Evolutionary conservation across 352 stramenopile genomes (phyloP), one percentile per base, ranked within the genome.

Genomic region (Phytopythium chamaehyphon): DNA sequence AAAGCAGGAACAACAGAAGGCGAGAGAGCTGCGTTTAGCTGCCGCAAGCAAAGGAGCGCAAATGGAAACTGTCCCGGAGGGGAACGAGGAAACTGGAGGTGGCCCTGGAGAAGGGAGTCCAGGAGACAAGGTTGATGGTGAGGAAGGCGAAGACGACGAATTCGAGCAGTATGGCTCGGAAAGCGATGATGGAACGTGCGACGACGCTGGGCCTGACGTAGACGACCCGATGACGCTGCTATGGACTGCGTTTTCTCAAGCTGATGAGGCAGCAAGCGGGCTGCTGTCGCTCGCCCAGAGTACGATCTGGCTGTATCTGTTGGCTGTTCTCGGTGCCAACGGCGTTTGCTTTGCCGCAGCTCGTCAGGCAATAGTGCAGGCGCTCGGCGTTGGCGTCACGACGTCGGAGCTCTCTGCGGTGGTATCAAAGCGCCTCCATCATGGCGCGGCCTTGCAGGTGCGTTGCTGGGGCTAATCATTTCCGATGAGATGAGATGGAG

Each of bases 41-140:
- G 38, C 22, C 5, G 37, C 31, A 14, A 51, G 12, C 35, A 40
- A 61, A 39, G 48, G 39, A 6, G 23, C 51, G 24, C 64, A 68
- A 33, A 90, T 92, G 78, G 75, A 81, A 54, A 89, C 77, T 1
- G 74, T 89, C 12, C 62, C 86, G 39, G 81, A 90, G 46, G 64
- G 66, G 3, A 53, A 77, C 35, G 70, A 83, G 28, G 62, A 9
- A 42, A 14, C 62, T 66, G 5, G 19, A 28, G 4, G n/a, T 42
- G 59, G 37, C 15, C 26, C 21, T 31, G 46, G 18, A 10, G 35
- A 43, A 22, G 46, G 40, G 21, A 43, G 16, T n/a, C n/a, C 28
- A 28, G 22, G 21, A 12, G 15, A 55, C 21, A 33, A 65, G 37
- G 58, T 47, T 10, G 54, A 60, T 19, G 64, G 61, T 35, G 62